Conservation (phyloP, 192 early-diverging fungal genomes). For the Mortierella antarctica region DNA sequence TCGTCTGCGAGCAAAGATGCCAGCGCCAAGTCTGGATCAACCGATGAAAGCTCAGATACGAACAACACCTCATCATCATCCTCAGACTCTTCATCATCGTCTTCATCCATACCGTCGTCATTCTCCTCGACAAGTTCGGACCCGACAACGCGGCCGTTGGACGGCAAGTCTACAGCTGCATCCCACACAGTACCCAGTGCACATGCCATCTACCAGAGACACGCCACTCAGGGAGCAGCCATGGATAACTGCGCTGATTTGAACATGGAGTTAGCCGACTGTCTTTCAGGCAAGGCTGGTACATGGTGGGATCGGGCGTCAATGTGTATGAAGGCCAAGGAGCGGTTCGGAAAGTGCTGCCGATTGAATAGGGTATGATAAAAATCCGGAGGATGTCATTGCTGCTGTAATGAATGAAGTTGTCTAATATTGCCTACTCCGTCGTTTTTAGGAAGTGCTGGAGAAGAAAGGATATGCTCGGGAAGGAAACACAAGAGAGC, state of each 20-base stretch:
- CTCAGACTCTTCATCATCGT: neutral
- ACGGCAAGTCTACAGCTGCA: neutral
- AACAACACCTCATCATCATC: neutral
- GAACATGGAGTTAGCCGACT: slow-evolving; percentile 41
- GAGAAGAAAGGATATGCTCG: slow-evolving; percentile 32
- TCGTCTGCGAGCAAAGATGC: neutral
- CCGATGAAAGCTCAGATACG: too few species aligned
- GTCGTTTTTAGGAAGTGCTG: slow-evolving; percentile 22
- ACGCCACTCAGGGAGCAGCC: slow-evolving; percentile 31
- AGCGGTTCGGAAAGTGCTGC: slow-evolving; percentile 28
- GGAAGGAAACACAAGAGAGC: slow-evolving; percentile 40
- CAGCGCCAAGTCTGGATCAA: neutral
- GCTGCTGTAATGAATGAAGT: slow-evolving; percentile 1
- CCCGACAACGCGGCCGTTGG: slow-evolving; percentile 6
- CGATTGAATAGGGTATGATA: slow-evolving; percentile 33
- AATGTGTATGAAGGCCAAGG: slow-evolving; percentile 47
- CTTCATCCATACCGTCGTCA: neutral
- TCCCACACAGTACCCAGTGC: slow-evolving; percentile 18
- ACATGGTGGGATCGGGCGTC: slow-evolving; percentile 48
- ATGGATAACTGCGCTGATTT: slow-evolving; percentile 51
- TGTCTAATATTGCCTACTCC: neutral
- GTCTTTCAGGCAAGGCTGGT: slow-evolving; percentile 28
- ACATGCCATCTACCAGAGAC: slow-evolving; percentile 20
- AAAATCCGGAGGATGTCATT: neutral
- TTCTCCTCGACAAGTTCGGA: slow-evolving; percentile 2